Evolutionary conservation across 257 asterid genomes (phyloP), one percentile per base, ranked within the genome.

Genomic region (Thymus quinquecostatus): DNA sequence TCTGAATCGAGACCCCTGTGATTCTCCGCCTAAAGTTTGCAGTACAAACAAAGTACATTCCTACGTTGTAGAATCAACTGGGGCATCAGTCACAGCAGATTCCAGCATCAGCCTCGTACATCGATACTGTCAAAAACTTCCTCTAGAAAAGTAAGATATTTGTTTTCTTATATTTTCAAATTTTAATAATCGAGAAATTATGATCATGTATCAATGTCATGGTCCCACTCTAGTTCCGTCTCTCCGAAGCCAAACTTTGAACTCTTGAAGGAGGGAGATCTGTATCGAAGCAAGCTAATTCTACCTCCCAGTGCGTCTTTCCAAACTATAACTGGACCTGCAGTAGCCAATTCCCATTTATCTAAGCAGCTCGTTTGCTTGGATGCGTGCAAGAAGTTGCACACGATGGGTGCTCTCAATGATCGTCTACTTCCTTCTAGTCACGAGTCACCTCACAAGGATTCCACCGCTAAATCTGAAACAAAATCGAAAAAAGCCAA

Each of bases 351-450:
- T 66, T 47, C 66, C 43, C 84, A 79, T 68, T 30, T 69, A 21
- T 80, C 98, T 3, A 90, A 86, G 77, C 89, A 92, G 80, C 91
- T 87, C 12, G 95, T 78, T 57, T 88, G 97, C 85, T 83, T 92
- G 83, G 92, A 90, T 70, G 98, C 98, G n/a, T 90, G 96, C 73
- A 86, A 86, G 87, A 87, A 83, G 80, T 81, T 92, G 86, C 98
- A 90, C 70, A 68, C 57, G 78, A 60, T 83, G 76, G 92, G 95
- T 43, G 90, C 92, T 58, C 90, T 92, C 43, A 73, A 75, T 60
- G 87, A 88, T 66, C 87, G 79, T 66, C 89, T 90, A 43, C 82
- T 81, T 73, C 92, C 97, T 73, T 40, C 49, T 47, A 69, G 48
- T 71, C 79, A 75, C 73, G 78, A 78, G 58, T 60, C 88, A 27